Conservation (phyloP, 2,329 filamentous ascomycete genomes). For the Phialophora macrospora region DNA sequence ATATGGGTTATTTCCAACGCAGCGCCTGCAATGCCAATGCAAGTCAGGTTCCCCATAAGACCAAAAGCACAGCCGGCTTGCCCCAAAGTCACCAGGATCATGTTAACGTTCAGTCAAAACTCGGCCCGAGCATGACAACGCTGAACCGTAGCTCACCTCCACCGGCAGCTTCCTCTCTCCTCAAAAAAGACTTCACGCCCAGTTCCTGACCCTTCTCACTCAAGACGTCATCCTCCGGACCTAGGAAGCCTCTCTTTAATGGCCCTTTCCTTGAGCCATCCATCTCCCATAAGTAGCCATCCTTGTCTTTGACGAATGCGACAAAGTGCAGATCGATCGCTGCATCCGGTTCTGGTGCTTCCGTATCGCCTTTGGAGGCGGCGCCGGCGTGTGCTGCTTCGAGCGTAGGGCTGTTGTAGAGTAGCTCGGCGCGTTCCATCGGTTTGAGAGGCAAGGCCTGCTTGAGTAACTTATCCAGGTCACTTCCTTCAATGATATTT, state of each 20-base stretch:
- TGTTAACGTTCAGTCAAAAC: constrained; percentile 54
- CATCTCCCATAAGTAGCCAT: constrained; percentile 78
- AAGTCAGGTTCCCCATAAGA: background rate
- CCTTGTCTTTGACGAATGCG: constrained; percentile 79
- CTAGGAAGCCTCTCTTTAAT: constrained; percentile 67
- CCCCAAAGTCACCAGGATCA: background rate
- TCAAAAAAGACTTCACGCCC: constrained; percentile 67
- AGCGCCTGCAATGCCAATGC: background rate
- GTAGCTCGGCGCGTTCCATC: constrained; percentile 67
- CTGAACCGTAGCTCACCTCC: constrained; percentile 65
- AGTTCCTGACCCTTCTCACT: constrained; percentile 75
- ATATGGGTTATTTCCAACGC: background rate
- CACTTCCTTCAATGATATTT: constrained; percentile 60
- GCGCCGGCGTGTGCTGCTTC: constrained; percentile 79
- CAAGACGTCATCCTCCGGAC: constrained; percentile 69
- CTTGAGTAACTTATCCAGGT: constrained; percentile 63
- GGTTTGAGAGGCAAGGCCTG: constrained; percentile 74
- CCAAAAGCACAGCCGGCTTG: background rate
- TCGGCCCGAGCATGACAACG: constrained; percentile 63
- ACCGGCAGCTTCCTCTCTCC: constrained; percentile 60
- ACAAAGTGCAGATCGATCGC: constrained; percentile 94
- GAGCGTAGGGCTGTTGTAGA: constrained; percentile 77
- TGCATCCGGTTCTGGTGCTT: constrained; percentile 76
- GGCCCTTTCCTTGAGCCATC: constrained; percentile 77
- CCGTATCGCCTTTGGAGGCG: constrained; percentile 76